These are phyloP conservation scores for Nicotiana benthamiana DNA, from an alignment of 257 asterid genomes.

Conservation along the genomic window DNA sequence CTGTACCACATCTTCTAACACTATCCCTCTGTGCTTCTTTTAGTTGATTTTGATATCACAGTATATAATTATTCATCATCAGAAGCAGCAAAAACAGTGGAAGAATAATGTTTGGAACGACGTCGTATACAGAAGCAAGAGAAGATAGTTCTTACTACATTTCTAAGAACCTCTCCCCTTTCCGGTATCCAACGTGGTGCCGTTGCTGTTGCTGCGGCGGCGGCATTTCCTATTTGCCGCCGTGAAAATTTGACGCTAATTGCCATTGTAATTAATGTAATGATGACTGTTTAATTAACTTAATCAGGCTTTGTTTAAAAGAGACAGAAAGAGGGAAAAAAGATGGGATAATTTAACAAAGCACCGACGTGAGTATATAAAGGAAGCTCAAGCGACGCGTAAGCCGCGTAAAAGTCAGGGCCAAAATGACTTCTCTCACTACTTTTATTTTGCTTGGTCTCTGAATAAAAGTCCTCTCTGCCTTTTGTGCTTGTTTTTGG, in stretches of 20 bases:
- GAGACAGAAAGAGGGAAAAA: not conserved
- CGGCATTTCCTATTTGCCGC: not conserved
- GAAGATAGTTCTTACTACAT: not conserved
- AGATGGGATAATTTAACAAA: not conserved
- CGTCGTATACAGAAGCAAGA: not conserved
- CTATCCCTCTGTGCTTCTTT: too few relatives aligned
- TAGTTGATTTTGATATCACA: too few relatives aligned
- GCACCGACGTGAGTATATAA: not conserved
- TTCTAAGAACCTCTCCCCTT: conserved; percentile 8
- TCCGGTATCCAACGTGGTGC: conserved; percentile 12
- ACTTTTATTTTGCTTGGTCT: not conserved
- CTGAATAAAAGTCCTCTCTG: not conserved
- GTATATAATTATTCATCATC: not conserved
- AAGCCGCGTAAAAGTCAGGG: not conserved
- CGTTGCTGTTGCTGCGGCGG: not conserved
- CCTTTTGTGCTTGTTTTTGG: not conserved
- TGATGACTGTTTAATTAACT: not conserved
- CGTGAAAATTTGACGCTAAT: not conserved
- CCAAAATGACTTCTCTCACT: not conserved
- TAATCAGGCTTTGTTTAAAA: not conserved
- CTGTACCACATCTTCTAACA: too few relatives aligned
- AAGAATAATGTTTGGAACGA: not conserved
- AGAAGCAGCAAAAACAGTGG: not conserved
- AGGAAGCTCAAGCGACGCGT: not conserved
- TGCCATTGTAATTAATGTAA: not conserved